Evolutionary conservation across 805 yeast genomes (phyloP).

Genomic region (Candida wancherniae): DNA sequence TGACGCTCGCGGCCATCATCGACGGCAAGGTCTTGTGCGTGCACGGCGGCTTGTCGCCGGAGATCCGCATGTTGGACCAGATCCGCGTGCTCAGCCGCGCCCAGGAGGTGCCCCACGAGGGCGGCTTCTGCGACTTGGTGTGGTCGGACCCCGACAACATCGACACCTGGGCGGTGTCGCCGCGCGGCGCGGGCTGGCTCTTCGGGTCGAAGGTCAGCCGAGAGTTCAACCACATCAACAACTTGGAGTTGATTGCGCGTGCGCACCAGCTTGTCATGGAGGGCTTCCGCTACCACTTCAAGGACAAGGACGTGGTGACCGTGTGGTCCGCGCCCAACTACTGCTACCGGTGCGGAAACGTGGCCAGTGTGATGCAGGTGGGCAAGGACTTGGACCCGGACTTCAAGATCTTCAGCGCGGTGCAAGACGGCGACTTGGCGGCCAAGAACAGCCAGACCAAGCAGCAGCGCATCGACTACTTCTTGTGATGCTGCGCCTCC

Average conservation of each 20-base stretch:
- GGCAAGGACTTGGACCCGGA: slow-evolving; percentile 83
- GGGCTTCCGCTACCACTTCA: slow-evolving; percentile 94
- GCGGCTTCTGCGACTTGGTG: slow-evolving; percentile 94
- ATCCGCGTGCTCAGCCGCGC: slow-evolving; percentile 91
- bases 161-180: slow-evolving; percentile 96
- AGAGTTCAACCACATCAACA: slow-evolving; percentile 94
- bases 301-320: slow-evolving; percentile 93
- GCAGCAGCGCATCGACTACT: slow-evolving; percentile 44
- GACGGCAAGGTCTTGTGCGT: slow-evolving; percentile 94
- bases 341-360: slow-evolving; percentile 97
- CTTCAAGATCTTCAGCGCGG: slow-evolving; percentile 92
- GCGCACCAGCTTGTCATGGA: slow-evolving; percentile 99
- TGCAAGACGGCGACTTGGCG: slow-evolving; percentile 67
- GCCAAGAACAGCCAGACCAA: slow-evolving; percentile 36
- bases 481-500: slow-evolving; percentile 24
- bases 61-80: slow-evolving; percentile 95
- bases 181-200: slow-evolving; percentile 98
- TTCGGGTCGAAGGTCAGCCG: slow-evolving; percentile 92
- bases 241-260: slow-evolving; percentile 81
- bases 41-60: slow-evolving; percentile 97
- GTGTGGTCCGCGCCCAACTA: slow-evolving; percentile 98
- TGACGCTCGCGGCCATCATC: slow-evolving; percentile 91
- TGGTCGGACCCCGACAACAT: slow-evolving; percentile 99
- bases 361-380: slow-evolving; percentile 96
- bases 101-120: slow-evolving; percentile 98